A percentile compares a stretch with the other conserved stretches of the same genome.
Conservation (phyloP, 352 stramenopile species). For the Globisporangium heterothallicum region DNA sequence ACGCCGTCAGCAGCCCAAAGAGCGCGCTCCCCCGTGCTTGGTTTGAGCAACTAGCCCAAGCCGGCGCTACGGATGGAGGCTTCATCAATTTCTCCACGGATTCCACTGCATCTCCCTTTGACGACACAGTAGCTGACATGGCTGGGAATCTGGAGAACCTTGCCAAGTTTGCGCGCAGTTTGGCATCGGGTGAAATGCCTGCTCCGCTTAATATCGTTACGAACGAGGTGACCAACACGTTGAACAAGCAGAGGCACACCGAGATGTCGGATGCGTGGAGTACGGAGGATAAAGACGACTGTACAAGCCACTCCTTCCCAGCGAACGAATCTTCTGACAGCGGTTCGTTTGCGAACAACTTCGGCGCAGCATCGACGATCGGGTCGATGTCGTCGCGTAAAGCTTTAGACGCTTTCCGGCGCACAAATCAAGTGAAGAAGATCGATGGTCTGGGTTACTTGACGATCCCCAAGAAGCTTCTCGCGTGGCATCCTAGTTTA, state of each 20-base stretch:
- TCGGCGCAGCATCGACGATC: conserved; percentile 48
- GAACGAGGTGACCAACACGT: conserved; percentile 75
- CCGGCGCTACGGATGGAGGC: conserved; percentile 32
- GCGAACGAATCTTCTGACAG: conserved; percentile 45
- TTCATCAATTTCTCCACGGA: conserved; percentile 16
- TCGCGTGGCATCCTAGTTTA: conserved; percentile 78
- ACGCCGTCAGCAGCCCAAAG: conserved; percentile 62
- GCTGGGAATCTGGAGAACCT: conserved; percentile 67
- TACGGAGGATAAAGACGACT: conserved; percentile 57
- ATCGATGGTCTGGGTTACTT: conserved; percentile 57
- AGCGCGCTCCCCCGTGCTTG: conserved; percentile 66
- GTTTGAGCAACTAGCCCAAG: conserved; percentile 69
- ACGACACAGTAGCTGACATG: conserved; percentile 37
- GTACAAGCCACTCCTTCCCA: conserved; percentile 61
- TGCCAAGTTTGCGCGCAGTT: conserved; percentile 60
- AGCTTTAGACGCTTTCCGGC: conserved; percentile 58
- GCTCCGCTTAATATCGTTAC: conserved; percentile 38
- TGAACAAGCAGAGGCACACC: conserved; percentile 27
- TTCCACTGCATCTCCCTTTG: conserved; percentile 27
- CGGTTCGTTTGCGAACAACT: conserved; percentile 27
- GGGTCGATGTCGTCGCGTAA: conserved; percentile 53
- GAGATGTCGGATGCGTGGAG: conserved; percentile 60
- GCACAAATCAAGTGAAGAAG: conserved; percentile 64
- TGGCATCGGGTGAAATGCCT: conserved; percentile 32
- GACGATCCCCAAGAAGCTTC: conserved; percentile 70